phyloP scores from a whole-genome alignment of 2,329 filamentous ascomycete species.

The Phyllosticta citribraziliensis region DNA sequence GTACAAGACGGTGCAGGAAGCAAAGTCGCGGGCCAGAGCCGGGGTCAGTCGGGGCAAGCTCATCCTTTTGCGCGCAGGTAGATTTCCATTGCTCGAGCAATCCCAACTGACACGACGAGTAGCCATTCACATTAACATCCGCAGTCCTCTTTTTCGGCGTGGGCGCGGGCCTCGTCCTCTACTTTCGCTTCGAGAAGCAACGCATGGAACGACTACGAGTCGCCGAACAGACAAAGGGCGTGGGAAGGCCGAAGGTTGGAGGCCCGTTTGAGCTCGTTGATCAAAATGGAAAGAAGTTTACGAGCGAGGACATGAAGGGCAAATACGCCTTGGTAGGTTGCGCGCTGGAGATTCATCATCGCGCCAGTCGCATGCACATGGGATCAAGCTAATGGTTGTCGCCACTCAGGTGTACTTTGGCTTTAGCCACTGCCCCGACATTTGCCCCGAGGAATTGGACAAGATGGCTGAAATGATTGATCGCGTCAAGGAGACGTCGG shows the following conservation, averaged over 20 bases:
- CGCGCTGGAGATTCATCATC: too few species aligned
- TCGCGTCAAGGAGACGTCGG: constrained; percentile 41
- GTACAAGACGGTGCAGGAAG: constrained; percentile 11
- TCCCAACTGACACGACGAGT: background rate
- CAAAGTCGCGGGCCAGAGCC: constrained; percentile 8
- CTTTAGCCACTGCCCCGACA: constrained; percentile 96
- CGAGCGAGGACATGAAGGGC: constrained; percentile 72
- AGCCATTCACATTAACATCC: constrained; percentile 92
- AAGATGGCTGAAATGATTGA: constrained; percentile 98
- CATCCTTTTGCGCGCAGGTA: background rate
- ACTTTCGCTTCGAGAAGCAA: constrained; percentile 88
- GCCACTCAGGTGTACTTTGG: constrained; percentile 77
- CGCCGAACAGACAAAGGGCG: constrained; percentile 84
- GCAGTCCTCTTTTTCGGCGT: constrained; percentile 75
- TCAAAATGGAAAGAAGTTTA: constrained; percentile 69
- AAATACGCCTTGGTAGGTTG: constrained; percentile 61
- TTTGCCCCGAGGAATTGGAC: constrained; percentile 97
- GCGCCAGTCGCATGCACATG: background rate
- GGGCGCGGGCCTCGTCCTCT: constrained; percentile 68
- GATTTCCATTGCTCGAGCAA: background rate
- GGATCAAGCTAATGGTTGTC: background rate
- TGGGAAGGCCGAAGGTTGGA: constrained; percentile 87
- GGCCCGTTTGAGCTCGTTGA: constrained; percentile 76
- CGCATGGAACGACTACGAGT: constrained; percentile 82
- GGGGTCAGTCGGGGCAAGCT: constrained; percentile 7